Conservation (phyloP, 306 rosid species). For the Cicer bijugum region DNA sequence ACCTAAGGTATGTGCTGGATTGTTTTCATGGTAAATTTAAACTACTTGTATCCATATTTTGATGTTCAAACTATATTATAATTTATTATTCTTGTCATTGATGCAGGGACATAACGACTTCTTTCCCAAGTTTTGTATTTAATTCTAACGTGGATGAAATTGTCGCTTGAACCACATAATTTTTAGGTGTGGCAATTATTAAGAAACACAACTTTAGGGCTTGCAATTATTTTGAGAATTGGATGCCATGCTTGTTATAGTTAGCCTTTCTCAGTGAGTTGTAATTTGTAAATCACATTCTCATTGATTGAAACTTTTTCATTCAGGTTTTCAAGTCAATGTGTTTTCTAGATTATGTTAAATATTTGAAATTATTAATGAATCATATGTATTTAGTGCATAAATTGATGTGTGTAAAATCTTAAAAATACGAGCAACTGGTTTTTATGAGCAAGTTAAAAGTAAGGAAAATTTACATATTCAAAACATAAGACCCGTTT, state of each 20-base stretch:
- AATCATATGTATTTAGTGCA: too few species aligned
- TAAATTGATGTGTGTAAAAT: too few species aligned
- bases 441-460: too few species aligned
- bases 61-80: slow-evolving; percentile 1
- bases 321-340: neutral
- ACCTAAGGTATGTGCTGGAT: slow-evolving; percentile 61
- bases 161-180: slow-evolving; percentile 57
- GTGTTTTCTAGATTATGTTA: neutral
- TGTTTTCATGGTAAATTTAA: slow-evolving; percentile 18
- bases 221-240: slow-evolving; percentile 40
- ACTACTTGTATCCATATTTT: neutral
- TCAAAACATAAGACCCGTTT: too few species aligned
- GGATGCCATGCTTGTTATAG: slow-evolving; percentile 8
- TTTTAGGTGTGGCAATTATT: slow-evolving; percentile 50
- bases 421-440: too few species aligned
- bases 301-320: slow-evolving; percentile 36
- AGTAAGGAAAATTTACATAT: too few species aligned
- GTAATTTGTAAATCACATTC: slow-evolving; percentile 48
- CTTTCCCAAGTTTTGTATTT: slow-evolving; percentile 96
- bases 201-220: slow-evolving; percentile 46
- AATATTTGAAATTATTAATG: neutral
- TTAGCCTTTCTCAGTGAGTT: slow-evolving; percentile 33
- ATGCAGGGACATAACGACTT: slow-evolving; percentile 93
- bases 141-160: slow-evolving; percentile 90
- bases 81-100: slow-evolving; percentile 35